phyloP scores from a whole-genome alignment of 2,329 filamentous ascomycete species.

The Colletotrichum magnum region DNA sequence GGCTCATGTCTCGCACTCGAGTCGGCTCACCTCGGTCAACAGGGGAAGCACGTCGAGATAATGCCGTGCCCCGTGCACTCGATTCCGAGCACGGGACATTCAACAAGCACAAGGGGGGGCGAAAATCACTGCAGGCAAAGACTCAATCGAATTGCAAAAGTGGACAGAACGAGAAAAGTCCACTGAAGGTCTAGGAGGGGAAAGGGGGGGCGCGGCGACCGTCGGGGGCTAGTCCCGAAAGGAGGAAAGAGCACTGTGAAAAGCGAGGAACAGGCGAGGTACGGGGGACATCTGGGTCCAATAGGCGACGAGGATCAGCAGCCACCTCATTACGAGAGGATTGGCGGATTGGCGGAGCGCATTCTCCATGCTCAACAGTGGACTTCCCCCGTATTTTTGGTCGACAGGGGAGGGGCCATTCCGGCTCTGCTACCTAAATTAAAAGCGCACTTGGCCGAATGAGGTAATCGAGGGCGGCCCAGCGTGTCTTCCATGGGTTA shows the following conservation, averaged over 20 bases:
- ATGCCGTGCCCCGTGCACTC: slow-evolving; percentile 15
- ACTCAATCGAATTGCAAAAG: slow-evolving; percentile 39
- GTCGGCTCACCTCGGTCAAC: slow-evolving; percentile 1
- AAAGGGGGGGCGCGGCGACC: not conserved
- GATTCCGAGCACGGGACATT: slow-evolving; percentile 15
- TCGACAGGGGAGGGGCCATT: slow-evolving; percentile 2
- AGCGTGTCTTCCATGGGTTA: too few relatives aligned
- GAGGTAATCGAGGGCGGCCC: too few relatives aligned
- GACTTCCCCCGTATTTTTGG: slow-evolving; percentile 8
- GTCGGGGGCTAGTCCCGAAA: slow-evolving; percentile 8
- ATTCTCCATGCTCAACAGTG: not conserved
- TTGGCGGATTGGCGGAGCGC: slow-evolving; percentile 16
- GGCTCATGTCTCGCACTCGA: too few relatives aligned
- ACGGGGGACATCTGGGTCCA: not conserved
- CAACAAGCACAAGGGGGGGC: slow-evolving; percentile 1
- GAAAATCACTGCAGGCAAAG: slow-evolving; percentile 37
- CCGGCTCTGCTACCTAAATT: slow-evolving; percentile 17
- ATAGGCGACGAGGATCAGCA: slow-evolving; percentile 14
- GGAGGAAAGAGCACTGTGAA: not conserved
- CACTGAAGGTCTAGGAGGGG: not conserved
- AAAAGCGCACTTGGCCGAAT: not conserved
- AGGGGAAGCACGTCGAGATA: slow-evolving; percentile 8
- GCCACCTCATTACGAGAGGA: slow-evolving; percentile 20
- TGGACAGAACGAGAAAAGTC: slow-evolving; percentile 11
- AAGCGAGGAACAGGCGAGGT: not conserved